These are phyloP conservation scores for Cucurbitaria berberidis DNA, from an alignment of 2,329 filamentous ascomycete species.

Conservation along the genomic window DNA sequence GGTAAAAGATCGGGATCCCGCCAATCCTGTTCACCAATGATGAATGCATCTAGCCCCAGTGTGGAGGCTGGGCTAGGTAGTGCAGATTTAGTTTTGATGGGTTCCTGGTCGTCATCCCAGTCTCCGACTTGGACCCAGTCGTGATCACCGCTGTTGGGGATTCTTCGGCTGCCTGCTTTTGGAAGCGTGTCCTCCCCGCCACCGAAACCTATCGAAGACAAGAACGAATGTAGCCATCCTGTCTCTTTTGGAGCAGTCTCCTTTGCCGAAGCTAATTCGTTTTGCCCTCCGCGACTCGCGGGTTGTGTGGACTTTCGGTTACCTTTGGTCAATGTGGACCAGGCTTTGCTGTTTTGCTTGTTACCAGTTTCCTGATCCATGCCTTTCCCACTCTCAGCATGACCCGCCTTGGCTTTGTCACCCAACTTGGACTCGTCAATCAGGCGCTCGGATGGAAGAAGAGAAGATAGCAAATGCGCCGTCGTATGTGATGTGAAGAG, in stretches of 20 bases:
- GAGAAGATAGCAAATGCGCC: slow-evolving; percentile 86
- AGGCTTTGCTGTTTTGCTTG: slow-evolving; percentile 7
- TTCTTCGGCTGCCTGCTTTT: slow-evolving; percentile 63
- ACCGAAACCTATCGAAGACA: slow-evolving; percentile 53
- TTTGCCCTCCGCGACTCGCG: neutral
- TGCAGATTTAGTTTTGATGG: slow-evolving; percentile 30
- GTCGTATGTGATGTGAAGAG: slow-evolving; percentile 95
- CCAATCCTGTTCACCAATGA: slow-evolving; percentile 88
- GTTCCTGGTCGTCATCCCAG: slow-evolving; percentile 61
- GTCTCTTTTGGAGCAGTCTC: neutral
- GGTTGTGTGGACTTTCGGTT: neutral
- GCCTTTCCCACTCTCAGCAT: neutral
- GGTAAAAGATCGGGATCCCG: slow-evolving; percentile 76
- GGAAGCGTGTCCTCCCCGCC: slow-evolving; percentile 12
- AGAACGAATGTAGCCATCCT: slow-evolving; percentile 56
- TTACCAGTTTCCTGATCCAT: neutral
- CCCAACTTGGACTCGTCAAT: neutral
- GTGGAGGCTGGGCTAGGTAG: slow-evolving; percentile 9
- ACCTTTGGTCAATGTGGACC: neutral
- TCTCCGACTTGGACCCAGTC: slow-evolving; percentile 75
- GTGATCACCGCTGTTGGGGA: slow-evolving; percentile 74
- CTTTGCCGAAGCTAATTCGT: slow-evolving; percentile 11
- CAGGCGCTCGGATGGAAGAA: slow-evolving; percentile 64
- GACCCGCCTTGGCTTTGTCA: neutral
- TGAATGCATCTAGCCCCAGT: slow-evolving; percentile 64